Conservation (phyloP, 805 yeast genomes). For the Wickerhamiella nectarea region DNA sequence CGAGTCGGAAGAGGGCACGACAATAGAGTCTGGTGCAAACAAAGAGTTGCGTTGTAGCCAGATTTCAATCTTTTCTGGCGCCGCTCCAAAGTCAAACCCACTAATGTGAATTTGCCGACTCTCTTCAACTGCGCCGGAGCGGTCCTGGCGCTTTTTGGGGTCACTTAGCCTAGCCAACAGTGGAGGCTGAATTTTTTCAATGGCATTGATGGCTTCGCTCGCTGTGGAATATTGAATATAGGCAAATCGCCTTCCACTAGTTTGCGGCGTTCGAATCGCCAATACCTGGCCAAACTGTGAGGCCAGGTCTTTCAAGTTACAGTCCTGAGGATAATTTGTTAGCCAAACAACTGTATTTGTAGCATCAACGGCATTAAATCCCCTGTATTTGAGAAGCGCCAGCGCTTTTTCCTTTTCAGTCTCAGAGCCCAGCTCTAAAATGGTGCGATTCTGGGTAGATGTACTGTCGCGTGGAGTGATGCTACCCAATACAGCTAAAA, state of each 20-base stretch:
- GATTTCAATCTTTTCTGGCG: neutral
- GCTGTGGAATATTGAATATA: conserved; percentile 8
- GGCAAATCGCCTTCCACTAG: conserved; percentile 8
- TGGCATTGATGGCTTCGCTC: conserved; percentile 1
- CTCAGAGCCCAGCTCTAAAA: conserved; percentile 5
- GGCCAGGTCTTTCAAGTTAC: neutral
- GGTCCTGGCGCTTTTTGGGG: conserved; percentile 1
- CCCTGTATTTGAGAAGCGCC: neutral
- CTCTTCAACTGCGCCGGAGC: conserved; percentile 5
- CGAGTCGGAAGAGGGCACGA: neutral
- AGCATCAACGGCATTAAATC: conserved; percentile 1
- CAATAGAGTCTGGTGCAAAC: neutral
- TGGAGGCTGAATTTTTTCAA: neutral
- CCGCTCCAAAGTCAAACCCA: conserved; percentile 7
- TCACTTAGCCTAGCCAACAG: conserved; percentile 8
- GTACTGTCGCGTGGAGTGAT: neutral
- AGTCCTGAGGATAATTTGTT: conserved; percentile 2
- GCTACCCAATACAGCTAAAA: neutral
- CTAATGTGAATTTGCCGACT: conserved; percentile 8
- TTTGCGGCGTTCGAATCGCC: conserved; percentile 6
- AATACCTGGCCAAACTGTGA: conserved; percentile 8
- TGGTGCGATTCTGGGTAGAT: neutral
- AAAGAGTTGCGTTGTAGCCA: neutral
- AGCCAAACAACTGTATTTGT: conserved; percentile 8
- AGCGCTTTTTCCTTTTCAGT: conserved; percentile 1